Percentiles rank a stretch among this genome's conserved stretches.
Conservation (phyloP, 1,284 basidiomycete species). For the Rhodotorula sp. region DNA sequence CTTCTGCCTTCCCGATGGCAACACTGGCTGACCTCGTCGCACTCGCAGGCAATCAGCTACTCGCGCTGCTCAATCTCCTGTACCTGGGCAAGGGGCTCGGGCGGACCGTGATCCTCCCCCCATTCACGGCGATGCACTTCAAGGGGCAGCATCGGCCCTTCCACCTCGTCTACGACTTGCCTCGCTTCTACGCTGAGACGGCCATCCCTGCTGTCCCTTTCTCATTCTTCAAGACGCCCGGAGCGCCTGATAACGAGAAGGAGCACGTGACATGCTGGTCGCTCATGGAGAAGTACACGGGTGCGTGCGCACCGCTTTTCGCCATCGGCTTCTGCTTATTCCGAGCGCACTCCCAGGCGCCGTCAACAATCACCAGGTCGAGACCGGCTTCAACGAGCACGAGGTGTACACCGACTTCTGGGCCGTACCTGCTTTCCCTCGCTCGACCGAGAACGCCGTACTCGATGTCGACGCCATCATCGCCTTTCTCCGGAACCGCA, state of each 20-base stretch:
- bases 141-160: not conserved
- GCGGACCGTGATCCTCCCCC: slow-evolving; percentile 4
- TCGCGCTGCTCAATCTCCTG: slow-evolving; percentile 30
- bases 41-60: slow-evolving; percentile 20
- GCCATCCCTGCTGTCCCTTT: not conserved
- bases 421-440: not conserved
- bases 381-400: slow-evolving; percentile 11
- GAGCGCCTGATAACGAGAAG: too few species aligned
- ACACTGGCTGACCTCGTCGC: not conserved
- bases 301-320: not conserved
- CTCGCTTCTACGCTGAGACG: not conserved
- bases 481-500: slow-evolving; percentile 1
- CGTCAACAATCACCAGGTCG: slow-evolving; percentile 1
- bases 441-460: not conserved
- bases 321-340: too few species aligned
- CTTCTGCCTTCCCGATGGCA: not conserved
- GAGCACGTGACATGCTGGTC: slow-evolving; percentile 9
- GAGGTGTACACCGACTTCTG: slow-evolving; percentile 5
- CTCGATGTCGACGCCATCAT: not conserved
- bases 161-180: slow-evolving; percentile 9
- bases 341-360: not conserved
- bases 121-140: slow-evolving; percentile 5
- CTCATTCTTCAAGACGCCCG: not conserved
- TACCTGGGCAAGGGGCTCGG: slow-evolving; percentile 21
- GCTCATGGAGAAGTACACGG: slow-evolving; percentile 8